Evolutionary conservation across 495 filamentous ascomycete species (phyloP).

Genomic region (Cercophora sp.): DNA sequence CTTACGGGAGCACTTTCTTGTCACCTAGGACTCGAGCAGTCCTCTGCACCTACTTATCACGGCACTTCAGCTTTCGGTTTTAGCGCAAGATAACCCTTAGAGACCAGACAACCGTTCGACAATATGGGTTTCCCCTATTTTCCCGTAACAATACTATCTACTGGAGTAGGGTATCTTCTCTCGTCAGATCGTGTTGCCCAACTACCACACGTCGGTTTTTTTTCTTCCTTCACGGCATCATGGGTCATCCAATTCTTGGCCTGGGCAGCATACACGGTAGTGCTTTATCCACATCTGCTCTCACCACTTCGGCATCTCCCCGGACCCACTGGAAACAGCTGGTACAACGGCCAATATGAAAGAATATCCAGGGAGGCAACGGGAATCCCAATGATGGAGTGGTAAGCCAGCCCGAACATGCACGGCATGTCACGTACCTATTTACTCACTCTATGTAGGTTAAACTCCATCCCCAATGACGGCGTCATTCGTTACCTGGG

Average conservation of each 20-base stretch:
- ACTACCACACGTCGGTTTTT: conserved; percentile 23
- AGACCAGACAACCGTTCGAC: too few species aligned
- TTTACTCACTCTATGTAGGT: conserved; percentile 35
- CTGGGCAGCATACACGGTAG: conserved; percentile 43
- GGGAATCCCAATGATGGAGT: conserved; percentile 59
- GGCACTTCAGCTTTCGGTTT: too few species aligned
- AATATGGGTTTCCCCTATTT: conserved; percentile 21
- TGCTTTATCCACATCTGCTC: conserved; percentile 68
- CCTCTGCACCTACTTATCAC: too few species aligned
- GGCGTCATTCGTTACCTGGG: conserved; percentile 77
- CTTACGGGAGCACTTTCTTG: too few species aligned
- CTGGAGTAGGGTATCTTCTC: conserved; percentile 31
- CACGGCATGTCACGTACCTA: background rate
- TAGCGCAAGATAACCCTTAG: too few species aligned
- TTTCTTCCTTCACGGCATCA: conserved; percentile 20
- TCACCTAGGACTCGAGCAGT: too few species aligned
- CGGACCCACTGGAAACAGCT: conserved; percentile 41
- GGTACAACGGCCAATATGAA: conserved; percentile 53
- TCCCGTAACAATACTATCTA: conserved; percentile 21
- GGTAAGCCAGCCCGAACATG: conserved; percentile 32
- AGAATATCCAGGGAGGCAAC: conserved; percentile 55
- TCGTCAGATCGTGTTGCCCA: conserved; percentile 21
- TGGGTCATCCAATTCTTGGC: conserved; percentile 26
- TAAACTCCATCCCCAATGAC: conserved; percentile 72
- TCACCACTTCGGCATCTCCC: conserved; percentile 69